These are phyloP conservation scores for Flaveria ramosissima DNA, from an alignment of 129 eudicot genomes.

Conservation along the genomic window DNA sequence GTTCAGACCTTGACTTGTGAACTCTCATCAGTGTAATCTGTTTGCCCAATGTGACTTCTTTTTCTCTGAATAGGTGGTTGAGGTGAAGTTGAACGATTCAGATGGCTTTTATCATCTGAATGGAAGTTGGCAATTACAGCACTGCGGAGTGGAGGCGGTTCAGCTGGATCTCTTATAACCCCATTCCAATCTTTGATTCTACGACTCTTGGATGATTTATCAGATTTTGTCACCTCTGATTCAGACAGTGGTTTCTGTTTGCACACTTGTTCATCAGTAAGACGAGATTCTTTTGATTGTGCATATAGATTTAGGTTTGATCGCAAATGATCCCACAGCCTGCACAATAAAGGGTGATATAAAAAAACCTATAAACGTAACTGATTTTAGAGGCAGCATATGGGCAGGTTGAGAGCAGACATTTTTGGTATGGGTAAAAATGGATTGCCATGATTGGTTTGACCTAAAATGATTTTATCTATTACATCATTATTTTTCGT, in stretches of 20 bases:
- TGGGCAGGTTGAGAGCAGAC: neutral
- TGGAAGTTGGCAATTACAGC: slow-evolving; percentile 40
- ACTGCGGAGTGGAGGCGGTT: slow-evolving; percentile 62
- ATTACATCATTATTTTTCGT: neutral
- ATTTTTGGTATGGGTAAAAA: neutral
- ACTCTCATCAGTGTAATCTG: slow-evolving; percentile 52
- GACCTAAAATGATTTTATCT: neutral
- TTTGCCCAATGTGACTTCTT: slow-evolving; percentile 65
- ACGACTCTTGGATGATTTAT: slow-evolving; percentile 41
- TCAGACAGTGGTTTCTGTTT: slow-evolving; percentile 53
- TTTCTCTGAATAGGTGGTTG: slow-evolving; percentile 51
- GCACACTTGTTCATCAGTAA: slow-evolving; percentile 40
- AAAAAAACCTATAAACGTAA: slow-evolving; percentile 6
- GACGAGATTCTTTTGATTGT: slow-evolving; percentile 42
- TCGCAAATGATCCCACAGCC: slow-evolving; percentile 89
- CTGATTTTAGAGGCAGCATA: slow-evolving; percentile 16
- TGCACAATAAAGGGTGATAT: slow-evolving; percentile 30
- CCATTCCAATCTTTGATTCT: slow-evolving; percentile 62
- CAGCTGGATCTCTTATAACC: slow-evolving; percentile 48
- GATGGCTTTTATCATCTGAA: slow-evolving; percentile 34
- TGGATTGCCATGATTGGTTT: neutral
- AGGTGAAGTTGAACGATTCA: slow-evolving; percentile 49
- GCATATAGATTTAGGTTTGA: slow-evolving; percentile 69
- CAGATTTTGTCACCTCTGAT: slow-evolving; percentile 40
- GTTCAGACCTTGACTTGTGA: slow-evolving; percentile 50